Evolutionary conservation across 2,329 filamentous ascomycete species (phyloP), one percentile per base, ranked within the genome.

Genomic region (Pseudocercospora fuligena): DNA sequence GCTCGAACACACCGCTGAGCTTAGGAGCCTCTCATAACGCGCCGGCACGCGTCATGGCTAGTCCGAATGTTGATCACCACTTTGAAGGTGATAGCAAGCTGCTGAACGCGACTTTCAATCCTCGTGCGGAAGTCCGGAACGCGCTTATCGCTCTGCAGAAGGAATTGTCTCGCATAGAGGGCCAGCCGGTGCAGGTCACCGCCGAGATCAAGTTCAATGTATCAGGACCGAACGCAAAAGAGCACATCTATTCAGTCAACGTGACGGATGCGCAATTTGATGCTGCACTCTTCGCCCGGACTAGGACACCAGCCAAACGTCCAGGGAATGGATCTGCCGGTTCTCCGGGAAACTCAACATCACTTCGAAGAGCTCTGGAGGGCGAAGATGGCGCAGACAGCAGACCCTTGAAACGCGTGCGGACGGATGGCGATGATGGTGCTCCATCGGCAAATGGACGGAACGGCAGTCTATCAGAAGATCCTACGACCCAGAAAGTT

Each of bases 21-120:
- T 33, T 16, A 54, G 25, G 4, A 14, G 57, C 36, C 21, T 21
- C 57, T 60, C 57, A n/a, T 27, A 46, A 47, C 51, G 64, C 53
- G 46, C 57, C 63, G 51, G 8, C 23, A 31, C 67, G 64, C 57
- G 64, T 62, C 58, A 65, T 63, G 54, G 43, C 63, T 40, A 29
- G n/a, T 23, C 49, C 63, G 8, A 57, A 60, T 23, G 63, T 71
- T 40, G 67, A 73, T 61, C 73, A 75, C 62, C 56, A 65, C 62
- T 74, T 72, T 61, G 65, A 72, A 31, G 73, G 73, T 61, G 73
- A 75, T 40, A 62, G 60, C 51, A 67, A 60, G 47, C 63, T 74
- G 5, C 63, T 73, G 29, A 69, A 71, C 54, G 61, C 61, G 19
- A 74, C 73, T 5, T 47, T 66, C n/a, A 65, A 70, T 16, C 61